phyloP scores from a whole-genome alignment of 2,329 filamentous ascomycete genomes.

The Hypoxylon sp. region DNA sequence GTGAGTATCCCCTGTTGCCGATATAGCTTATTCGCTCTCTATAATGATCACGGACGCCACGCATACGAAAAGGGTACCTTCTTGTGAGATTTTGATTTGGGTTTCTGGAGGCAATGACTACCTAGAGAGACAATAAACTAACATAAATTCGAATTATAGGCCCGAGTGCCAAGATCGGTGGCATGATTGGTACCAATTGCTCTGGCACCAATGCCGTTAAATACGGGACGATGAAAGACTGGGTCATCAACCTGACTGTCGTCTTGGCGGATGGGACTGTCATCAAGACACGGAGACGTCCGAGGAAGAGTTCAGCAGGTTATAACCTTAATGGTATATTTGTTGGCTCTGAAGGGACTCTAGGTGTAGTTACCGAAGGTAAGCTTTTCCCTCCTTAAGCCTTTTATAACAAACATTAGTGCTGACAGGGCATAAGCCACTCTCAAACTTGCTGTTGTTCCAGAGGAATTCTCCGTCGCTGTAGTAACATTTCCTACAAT shows the following conservation, averaged over 20 bases:
- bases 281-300: constrained; percentile 84
- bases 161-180: constrained; percentile 80
- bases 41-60: not conserved
- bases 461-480: constrained; percentile 81
- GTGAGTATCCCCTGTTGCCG: constrained; percentile 56
- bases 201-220: constrained; percentile 84
- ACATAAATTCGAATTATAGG: constrained; percentile 54
- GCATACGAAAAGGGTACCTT: not conserved
- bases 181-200: constrained; percentile 86
- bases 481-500: constrained; percentile 85
- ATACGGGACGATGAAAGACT: constrained; percentile 91
- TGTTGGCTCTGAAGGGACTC: constrained; percentile 84
- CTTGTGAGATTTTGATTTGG: not conserved
- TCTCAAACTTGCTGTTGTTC: constrained; percentile 82
- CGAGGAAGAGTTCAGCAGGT: constrained; percentile 84
- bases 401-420: not conserved
- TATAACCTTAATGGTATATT: constrained; percentile 88
- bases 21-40: not conserved
- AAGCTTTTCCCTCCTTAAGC: constrained; percentile 22
- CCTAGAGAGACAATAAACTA: constrained; percentile 39
- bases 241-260: constrained; percentile 86
- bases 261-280: constrained; percentile 83
- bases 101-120: not conserved
- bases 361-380: constrained; percentile 84
- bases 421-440: constrained; percentile 66